Percentiles rank a stretch among this genome's conserved stretches.
Evolutionary conservation across 805 yeast species (phyloP).

Genomic region (Myxozyma udenii): DNA sequence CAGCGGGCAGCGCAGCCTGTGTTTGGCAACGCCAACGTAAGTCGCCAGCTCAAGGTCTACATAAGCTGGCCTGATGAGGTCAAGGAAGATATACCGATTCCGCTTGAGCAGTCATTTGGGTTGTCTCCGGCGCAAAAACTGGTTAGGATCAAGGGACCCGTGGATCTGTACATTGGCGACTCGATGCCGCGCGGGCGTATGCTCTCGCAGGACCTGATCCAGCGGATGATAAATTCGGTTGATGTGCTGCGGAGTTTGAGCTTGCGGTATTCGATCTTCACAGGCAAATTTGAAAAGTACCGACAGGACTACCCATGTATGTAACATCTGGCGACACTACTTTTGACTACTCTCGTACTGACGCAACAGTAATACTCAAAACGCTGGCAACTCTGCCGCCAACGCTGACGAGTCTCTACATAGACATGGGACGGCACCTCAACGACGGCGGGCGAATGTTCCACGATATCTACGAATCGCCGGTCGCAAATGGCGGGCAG

Average conservation of each 20-base stretch:
- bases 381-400: not conserved
- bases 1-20: not conserved
- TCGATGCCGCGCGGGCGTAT: not conserved
- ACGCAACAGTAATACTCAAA: not conserved
- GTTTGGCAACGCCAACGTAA: not conserved
- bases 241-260: not conserved
- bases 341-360: too few relatives aligned
- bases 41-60: too few relatives aligned
- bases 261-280: not conserved
- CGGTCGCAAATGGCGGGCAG: constrained; percentile 1
- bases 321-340: too few relatives aligned
- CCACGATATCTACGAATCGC: constrained; percentile 8
- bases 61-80: too few relatives aligned
- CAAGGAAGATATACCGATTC: too few relatives aligned
- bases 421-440: not conserved
- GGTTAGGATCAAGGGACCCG: too few relatives aligned
- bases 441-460: constrained; percentile 1
- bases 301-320: not conserved
- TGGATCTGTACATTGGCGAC: not conserved
- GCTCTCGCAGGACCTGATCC: not conserved
- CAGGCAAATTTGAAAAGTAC: not conserved
- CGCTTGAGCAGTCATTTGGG: too few relatives aligned
- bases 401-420: not conserved
- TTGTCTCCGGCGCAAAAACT: too few relatives aligned
- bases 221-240: not conserved